A percentile compares a stretch with the other conserved stretches of the same genome.
These are phyloP conservation scores for Coprinopsis strossmayeri DNA, from an alignment of 768 basidiomycete genomes.

Conservation along the genomic window DNA sequence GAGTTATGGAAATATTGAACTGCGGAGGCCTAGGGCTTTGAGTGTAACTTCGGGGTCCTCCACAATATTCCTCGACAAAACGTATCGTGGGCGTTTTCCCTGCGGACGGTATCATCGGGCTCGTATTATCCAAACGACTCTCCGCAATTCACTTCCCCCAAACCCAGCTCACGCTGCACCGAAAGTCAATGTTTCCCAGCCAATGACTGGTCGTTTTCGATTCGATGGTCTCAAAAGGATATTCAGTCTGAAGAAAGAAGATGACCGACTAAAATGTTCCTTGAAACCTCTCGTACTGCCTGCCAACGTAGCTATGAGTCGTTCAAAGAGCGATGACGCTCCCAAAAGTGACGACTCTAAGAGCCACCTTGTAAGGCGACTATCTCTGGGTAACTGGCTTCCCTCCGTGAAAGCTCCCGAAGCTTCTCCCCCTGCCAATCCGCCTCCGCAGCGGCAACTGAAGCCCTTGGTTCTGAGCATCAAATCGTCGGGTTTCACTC, in stretches of 20 bases:
- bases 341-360: background rate
- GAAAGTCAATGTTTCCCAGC: background rate
- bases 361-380: background rate
- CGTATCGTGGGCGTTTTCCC: conserved; percentile 7
- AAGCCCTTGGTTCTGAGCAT: conserved; percentile 1
- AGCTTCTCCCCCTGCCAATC: background rate
- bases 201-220: background rate
- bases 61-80: conserved; percentile 6
- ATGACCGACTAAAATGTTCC: background rate
- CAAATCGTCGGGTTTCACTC: background rate
- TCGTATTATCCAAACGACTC: conserved; percentile 2
- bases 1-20: background rate
- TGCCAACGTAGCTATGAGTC: background rate
- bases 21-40: conserved; percentile 4
- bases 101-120: conserved; percentile 8
- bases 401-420: background rate
- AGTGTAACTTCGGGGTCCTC: conserved; percentile 3
- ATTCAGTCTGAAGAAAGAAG: conserved; percentile 1
- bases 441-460: background rate
- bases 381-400: conserved; percentile 7
- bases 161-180: background rate
- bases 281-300: conserved; percentile 8
- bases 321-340: background rate
- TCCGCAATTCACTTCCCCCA: conserved; percentile 5
- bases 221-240: conserved; percentile 1